phyloP scores from a whole-genome alignment of 106 monocot genomes.

The Dendrobium officinale region DNA sequence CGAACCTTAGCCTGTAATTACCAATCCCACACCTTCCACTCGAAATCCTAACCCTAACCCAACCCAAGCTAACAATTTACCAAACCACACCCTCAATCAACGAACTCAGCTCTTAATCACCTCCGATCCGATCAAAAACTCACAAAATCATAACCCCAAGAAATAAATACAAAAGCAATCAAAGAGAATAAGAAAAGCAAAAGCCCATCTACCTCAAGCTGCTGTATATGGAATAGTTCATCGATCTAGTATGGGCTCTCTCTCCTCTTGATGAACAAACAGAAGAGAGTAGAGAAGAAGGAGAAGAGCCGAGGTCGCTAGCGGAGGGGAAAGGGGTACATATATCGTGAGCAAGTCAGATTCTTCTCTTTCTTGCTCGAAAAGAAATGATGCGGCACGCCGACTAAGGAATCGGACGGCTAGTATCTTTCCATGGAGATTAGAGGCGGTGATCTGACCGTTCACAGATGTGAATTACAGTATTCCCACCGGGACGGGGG shows the following conservation, averaged over 20 bases:
- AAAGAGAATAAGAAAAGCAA: not conserved
- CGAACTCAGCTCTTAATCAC: not conserved
- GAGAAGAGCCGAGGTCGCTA: not conserved
- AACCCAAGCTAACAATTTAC: not conserved
- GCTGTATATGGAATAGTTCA: not conserved
- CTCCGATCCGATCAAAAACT: not conserved
- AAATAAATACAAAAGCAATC: not conserved
- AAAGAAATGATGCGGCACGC: slow-evolving; percentile 3
- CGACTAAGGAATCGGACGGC: not conserved
- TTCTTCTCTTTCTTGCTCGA: not conserved
- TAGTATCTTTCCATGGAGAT: not conserved
- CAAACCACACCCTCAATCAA: not conserved
- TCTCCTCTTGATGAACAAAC: not conserved
- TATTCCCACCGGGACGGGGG: no score
- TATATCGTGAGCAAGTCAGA: not conserved
- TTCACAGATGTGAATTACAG: not conserved
- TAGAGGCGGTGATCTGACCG: not conserved
- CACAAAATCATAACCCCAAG: not conserved
- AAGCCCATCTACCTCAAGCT: not conserved
- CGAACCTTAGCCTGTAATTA: not conserved
- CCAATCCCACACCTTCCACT: not conserved
- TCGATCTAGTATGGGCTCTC: not conserved
- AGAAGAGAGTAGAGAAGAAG: not conserved
- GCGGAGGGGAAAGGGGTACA: not conserved
- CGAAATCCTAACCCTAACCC: not conserved